Base-by-base conservation (phyloP, 306 rosid genomes). In the Cyclanthera cordifolia region DNA sequence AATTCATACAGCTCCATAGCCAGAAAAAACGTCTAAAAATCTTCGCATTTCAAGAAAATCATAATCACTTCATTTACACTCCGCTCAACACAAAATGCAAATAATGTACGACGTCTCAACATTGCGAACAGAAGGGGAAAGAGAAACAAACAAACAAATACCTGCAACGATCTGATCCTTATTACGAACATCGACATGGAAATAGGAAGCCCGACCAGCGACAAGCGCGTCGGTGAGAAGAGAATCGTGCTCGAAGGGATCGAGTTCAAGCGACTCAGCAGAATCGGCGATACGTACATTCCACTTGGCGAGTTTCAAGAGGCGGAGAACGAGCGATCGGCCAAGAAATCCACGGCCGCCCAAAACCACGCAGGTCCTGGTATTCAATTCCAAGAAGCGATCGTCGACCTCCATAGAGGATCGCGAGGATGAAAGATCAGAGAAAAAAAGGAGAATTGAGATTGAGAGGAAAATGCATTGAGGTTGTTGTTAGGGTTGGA, bases 291-390 rank as follows among this genome's bases (percentile, higher is more conserved):
- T 74, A 41, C 96, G 91, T 24, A 91, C 91, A 73, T 79, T 85
- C 90, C 95, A 91, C 47, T 85, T 82, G 30, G 86, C 84, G 61
- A 83, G 81, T 57, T 69, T 70, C 79, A 91, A 72, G 28, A 91
- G 83, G 53, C 81, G 73, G 34, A 80, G 82, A 2, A 85, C 97
- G 19, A 91, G 80, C 58, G 91, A 80, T 82, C 82, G 80, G 34
- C 97, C 96, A 17, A 91, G 66, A 82, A 88, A 85, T 37, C 95
- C 86, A 71, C 86, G 79, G 23, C 96, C 96, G 17, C 97, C 95
- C 21, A 91, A 69, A 43, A 91, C 91, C 5, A 85, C 96, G 81
- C 97, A 91, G 45, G 84, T 91, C 66, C 81, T 73, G 67, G 80
- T 82, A 81, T 69, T 86, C 65, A 78, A 73, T 68, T 82, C 91